Conservation (phyloP, 208 protist genomes). For the Borovskyia barvae region DNA sequence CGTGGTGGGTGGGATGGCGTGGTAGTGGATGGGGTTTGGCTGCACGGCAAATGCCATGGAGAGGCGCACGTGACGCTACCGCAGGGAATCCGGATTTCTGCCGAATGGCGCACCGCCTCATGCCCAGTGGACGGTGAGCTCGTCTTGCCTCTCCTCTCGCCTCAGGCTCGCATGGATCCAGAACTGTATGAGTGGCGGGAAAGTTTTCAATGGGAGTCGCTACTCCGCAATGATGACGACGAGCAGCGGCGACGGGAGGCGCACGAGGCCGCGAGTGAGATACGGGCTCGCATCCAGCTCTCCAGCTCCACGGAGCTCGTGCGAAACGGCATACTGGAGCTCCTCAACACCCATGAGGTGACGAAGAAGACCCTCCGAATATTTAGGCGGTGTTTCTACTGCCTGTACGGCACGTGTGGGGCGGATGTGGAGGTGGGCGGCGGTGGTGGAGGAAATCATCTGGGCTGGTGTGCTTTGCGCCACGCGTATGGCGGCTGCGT, state of each 20-base stretch:
- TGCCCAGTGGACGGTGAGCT: conserved; percentile 44
- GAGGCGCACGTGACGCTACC: conserved; percentile 74
- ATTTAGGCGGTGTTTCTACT: conserved; percentile 86
- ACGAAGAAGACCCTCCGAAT: conserved; percentile 45
- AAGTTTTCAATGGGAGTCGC: conserved; percentile 80
- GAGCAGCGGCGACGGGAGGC: conserved; percentile 10
- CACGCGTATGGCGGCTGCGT: conserved; percentile 77
- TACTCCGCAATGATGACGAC: conserved; percentile 39
- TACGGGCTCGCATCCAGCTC: conserved; percentile 12
- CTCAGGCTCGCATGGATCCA: conserved; percentile 16
- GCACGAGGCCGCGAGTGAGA: background rate
- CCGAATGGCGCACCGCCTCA: conserved; percentile 58
- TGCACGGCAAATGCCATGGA: conserved; percentile 42
- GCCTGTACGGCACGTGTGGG: conserved; percentile 79
- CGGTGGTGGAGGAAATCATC: conserved; percentile 28
- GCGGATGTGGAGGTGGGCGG: conserved; percentile 40
- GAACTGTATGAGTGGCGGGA: conserved; percentile 48
- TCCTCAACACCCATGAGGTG: conserved; percentile 37
- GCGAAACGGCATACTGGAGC: conserved; percentile 35
- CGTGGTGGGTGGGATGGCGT: conserved; percentile 33
- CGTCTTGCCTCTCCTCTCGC: conserved; percentile 22
- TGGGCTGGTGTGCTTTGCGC: conserved; percentile 74
- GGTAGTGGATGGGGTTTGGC: conserved; percentile 72
- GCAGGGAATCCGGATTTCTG: conserved; percentile 47
- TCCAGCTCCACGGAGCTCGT: conserved; percentile 47